phyloP scores from a whole-genome alignment of 2,329 filamentous ascomycete genomes.

The Cladosporium austrohemisphaericum region DNA sequence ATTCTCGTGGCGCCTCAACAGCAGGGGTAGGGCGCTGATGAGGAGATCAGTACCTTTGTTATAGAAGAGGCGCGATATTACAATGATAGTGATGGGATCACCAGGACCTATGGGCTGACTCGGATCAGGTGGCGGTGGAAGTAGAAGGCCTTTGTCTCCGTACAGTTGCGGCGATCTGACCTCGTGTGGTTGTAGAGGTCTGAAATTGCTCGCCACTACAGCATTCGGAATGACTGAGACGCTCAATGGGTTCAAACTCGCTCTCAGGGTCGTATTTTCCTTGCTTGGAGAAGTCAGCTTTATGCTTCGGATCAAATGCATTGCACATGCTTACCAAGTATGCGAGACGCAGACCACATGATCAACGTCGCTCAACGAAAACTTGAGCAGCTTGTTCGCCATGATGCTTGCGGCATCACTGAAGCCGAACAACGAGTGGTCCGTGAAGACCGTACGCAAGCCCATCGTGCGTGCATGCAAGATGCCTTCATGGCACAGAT shows the following conservation, averaged over 20 bases:
- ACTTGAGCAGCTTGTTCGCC: conserved; percentile 95
- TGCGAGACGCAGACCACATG: conserved; percentile 98
- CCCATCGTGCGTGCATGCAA: conserved; percentile 96
- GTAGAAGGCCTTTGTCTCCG: conserved; percentile 30
- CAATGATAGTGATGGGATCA: conserved; percentile 91
- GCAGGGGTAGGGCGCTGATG: conserved; percentile 92
- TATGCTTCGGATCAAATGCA: background rate
- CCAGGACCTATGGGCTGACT: conserved; percentile 71
- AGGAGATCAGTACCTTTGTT: conserved; percentile 97
- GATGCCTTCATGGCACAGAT: conserved; percentile 89
- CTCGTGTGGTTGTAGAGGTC: conserved; percentile 56
- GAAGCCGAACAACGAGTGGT: conserved; percentile 96
- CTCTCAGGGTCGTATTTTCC: conserved; percentile 93
- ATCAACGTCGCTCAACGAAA: conserved; percentile 91
- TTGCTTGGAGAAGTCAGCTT: conserved; percentile 59
- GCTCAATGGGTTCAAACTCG: conserved; percentile 91
- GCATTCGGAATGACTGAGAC: conserved; percentile 98
- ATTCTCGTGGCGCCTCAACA: conserved; percentile 83
- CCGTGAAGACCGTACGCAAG: conserved; percentile 89
- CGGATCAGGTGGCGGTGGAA: conserved; percentile 49
- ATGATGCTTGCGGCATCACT: conserved; percentile 93
- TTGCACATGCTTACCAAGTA: conserved; percentile 65
- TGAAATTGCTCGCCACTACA: conserved; percentile 93
- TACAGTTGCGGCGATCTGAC: conserved; percentile 20
- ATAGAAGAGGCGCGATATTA: conserved; percentile 95